A percentile compares a stretch with the other conserved stretches of the same genome.
Evolutionary conservation across 164 flowering plant genomes (phyloP).

Genomic region (Vitis rupestris): DNA sequence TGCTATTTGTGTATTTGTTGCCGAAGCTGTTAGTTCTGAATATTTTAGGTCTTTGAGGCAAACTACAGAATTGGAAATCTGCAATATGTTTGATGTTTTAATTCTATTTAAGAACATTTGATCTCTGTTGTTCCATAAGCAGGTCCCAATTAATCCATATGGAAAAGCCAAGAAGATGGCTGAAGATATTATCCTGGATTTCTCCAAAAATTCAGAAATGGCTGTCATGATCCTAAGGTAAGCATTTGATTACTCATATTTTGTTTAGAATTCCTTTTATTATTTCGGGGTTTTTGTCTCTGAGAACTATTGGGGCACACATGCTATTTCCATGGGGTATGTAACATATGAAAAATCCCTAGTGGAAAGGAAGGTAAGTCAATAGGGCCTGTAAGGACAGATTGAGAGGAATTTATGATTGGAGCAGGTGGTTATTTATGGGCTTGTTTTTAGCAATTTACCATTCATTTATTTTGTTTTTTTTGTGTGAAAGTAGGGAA

Average conservation of each 20-base stretch:
- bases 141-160: slow-evolving; percentile 95
- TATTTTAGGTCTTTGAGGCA: too few relatives aligned
- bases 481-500: too few relatives aligned
- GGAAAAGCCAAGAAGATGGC: slow-evolving; percentile 99
- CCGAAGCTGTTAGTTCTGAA: too few relatives aligned
- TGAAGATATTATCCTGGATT: slow-evolving; percentile 91
- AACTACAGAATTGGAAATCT: neutral
- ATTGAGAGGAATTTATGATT: too few relatives aligned
- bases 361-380: neutral
- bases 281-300: neutral
- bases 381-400: too few relatives aligned
- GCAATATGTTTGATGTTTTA: neutral
- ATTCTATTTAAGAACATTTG: slow-evolving; percentile 1
- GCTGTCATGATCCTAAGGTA: slow-evolving; percentile 97
- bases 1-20: too few relatives aligned
- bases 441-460: too few relatives aligned
- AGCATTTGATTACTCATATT: slow-evolving; percentile 8
- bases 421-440: too few relatives aligned
- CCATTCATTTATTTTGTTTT: too few relatives aligned
- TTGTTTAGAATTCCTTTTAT: neutral
- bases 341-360: too few relatives aligned
- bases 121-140: slow-evolving; percentile 14
- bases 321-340: too few relatives aligned
- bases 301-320: too few relatives aligned
- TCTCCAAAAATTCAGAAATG: slow-evolving; percentile 83